phyloP scores from a whole-genome alignment of 169 alveolate genomes.

The Besnoitia besnoiti region DNA sequence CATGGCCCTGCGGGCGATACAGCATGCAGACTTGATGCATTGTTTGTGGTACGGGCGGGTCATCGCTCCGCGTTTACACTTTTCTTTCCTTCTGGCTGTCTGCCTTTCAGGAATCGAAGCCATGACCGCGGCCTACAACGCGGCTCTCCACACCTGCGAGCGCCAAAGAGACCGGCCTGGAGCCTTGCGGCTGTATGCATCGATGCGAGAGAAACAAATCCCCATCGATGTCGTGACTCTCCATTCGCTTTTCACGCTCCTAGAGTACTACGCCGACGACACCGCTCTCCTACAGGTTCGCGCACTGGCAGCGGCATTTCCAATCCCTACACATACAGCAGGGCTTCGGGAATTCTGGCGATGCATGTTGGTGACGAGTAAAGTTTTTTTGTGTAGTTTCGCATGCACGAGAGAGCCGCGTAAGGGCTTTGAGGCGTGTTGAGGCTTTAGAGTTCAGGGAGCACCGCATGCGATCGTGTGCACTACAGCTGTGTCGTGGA shows the following conservation, averaged over 20 bases:
- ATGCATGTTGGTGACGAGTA: too few species aligned
- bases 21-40: not conserved
- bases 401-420: too few species aligned
- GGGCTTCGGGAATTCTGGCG: too few species aligned
- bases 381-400: too few species aligned
- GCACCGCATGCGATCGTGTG: too few species aligned
- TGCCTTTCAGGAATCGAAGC: not conserved
- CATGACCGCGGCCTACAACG: slow-evolving; percentile 25
- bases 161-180: slow-evolving; percentile 34
- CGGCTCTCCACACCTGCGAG: slow-evolving; percentile 28
- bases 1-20: not conserved
- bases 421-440: too few species aligned
- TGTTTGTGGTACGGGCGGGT: not conserved
- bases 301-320: not conserved
- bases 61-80: not conserved
- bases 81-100: not conserved
- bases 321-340: too few species aligned
- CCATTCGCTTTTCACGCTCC: slow-evolving; percentile 26
- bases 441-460: too few species aligned
- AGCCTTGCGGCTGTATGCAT: not conserved
- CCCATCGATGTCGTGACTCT: slow-evolving; percentile 12
- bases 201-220: not conserved
- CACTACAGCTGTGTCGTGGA: too few species aligned
- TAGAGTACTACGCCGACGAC: not conserved
- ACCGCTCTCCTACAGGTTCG: slow-evolving; percentile 21